These are phyloP conservation scores for Pulveroboletus sp. DNA, from an alignment of 768 basidiomycete species.

Conservation along the genomic window DNA sequence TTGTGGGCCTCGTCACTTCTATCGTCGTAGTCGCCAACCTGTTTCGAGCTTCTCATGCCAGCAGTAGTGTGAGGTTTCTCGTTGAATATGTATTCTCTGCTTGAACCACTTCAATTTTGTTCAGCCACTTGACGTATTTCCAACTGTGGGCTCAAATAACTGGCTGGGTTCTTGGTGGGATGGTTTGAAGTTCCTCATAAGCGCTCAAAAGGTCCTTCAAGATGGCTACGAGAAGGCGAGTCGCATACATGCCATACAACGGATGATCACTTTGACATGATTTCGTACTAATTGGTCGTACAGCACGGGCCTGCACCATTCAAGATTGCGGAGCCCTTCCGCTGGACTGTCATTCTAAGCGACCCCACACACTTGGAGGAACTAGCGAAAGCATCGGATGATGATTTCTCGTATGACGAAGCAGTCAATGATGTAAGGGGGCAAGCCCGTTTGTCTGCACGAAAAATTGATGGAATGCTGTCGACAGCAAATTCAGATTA, in stretches of 20 bases:
- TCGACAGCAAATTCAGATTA: conserved; percentile 34
- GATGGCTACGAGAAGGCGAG: not conserved
- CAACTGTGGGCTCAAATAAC: not conserved
- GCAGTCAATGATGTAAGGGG: not conserved
- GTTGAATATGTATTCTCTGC: not conserved
- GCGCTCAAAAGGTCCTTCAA: not conserved
- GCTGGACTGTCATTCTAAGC: conserved; percentile 1
- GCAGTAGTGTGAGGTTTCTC: not conserved
- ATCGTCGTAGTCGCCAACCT: not conserved
- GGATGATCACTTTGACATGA: not conserved
- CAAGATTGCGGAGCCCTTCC: not conserved
- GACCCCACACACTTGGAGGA: conserved; percentile 2
- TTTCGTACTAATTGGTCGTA: not conserved
- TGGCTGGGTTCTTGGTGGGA: conserved; percentile 11
- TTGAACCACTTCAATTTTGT: not conserved
- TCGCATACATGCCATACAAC: not conserved
- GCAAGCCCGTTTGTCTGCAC: not conserved
- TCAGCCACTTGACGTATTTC: conserved; percentile 4
- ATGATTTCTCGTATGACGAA: conserved; percentile 1
- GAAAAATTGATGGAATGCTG: not conserved
- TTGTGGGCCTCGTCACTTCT: not conserved
- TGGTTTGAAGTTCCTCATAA: not conserved
- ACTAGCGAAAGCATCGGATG: conserved; percentile 1
- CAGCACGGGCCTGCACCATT: not conserved
- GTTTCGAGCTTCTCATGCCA: not conserved